Conservation (phyloP, 352 stramenopile species). For the Phytophthora pini region DNA sequence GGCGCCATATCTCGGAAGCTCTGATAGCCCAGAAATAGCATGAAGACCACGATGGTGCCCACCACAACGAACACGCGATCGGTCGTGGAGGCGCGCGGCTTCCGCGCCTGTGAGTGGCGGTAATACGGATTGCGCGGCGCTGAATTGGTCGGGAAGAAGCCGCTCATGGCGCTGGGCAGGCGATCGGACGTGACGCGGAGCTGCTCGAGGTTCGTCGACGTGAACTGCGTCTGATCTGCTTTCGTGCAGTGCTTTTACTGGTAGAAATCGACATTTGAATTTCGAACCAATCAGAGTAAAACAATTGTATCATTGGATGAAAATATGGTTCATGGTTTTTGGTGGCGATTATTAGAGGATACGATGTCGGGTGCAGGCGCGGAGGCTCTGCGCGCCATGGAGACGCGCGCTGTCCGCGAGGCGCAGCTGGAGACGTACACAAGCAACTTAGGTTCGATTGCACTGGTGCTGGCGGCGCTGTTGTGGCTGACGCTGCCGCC, state of each 20-base stretch:
- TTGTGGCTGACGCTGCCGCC: conserved; percentile 66
- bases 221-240: conserved; percentile 8
- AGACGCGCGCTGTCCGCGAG: conserved; percentile 70
- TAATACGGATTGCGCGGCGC: conserved; percentile 84
- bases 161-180: conserved; percentile 47
- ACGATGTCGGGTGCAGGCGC: conserved; percentile 17
- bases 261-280: conserved; percentile 6
- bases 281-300: conserved; percentile 6
- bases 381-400: conserved; percentile 57
- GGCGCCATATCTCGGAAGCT: conserved; percentile 32
- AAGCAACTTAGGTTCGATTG: conserved; percentile 51
- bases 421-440: conserved; percentile 72
- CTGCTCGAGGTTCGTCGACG: conserved; percentile 1
- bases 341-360: conserved; percentile 21
- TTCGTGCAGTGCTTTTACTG: conserved; percentile 17
- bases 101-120: conserved; percentile 57
- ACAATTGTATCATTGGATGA: conserved; percentile 17
- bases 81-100: conserved; percentile 39
- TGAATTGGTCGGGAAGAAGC: conserved; percentile 68
- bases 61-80: conserved; percentile 73
- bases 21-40: conserved; percentile 70
- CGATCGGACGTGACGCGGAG: conserved; percentile 1
- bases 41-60: conserved; percentile 68
- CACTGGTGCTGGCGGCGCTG: conserved; percentile 44
- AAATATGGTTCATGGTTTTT: conserved; percentile 7